Evolutionary conservation across 306 rosid genomes (phyloP).

Genomic region (Senna tora): DNA sequence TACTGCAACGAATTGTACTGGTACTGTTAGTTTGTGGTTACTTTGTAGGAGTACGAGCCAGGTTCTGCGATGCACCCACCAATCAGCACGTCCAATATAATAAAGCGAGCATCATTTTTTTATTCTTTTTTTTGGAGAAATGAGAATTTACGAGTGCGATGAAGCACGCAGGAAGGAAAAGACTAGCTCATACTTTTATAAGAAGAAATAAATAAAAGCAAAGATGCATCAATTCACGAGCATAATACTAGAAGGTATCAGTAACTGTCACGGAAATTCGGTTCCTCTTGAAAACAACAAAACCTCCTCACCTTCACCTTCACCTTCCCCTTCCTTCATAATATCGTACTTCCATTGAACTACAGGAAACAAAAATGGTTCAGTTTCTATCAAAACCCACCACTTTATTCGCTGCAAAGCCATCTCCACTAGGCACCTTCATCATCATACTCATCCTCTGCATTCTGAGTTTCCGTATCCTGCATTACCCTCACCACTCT

Average conservation of each 20-base stretch:
- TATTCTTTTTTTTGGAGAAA: not conserved
- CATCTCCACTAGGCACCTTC: constrained; percentile 49
- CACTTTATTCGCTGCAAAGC: constrained; percentile 44
- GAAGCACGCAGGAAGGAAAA: not conserved
- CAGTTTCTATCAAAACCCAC: constrained; percentile 45
- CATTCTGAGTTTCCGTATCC: constrained; percentile 61
- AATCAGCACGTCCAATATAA: not conserved
- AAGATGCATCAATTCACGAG: not conserved
- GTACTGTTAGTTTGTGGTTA: too few relatives aligned
- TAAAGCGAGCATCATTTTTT: not conserved
- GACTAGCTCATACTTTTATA: too few relatives aligned
- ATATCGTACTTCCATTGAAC: not conserved
- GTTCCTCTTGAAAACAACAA: constrained; percentile 5
- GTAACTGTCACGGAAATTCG: not conserved
- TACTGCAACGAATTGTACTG: too few relatives aligned
- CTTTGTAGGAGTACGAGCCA: too few relatives aligned
- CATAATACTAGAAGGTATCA: not conserved
- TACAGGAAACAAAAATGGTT: constrained; percentile 44
- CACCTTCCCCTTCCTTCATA: not conserved
- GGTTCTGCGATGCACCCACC: too few relatives aligned
- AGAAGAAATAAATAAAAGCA: not conserved
- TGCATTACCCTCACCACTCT: constrained; percentile 59
- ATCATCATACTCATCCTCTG: constrained; percentile 47
- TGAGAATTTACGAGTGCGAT: not conserved
- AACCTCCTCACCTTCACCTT: constrained; percentile 27